Evolutionary conservation across 768 basidiomycete genomes (phyloP), one percentile per base, ranked within the genome.

Genomic region (Pulveroboletus sp.): DNA sequence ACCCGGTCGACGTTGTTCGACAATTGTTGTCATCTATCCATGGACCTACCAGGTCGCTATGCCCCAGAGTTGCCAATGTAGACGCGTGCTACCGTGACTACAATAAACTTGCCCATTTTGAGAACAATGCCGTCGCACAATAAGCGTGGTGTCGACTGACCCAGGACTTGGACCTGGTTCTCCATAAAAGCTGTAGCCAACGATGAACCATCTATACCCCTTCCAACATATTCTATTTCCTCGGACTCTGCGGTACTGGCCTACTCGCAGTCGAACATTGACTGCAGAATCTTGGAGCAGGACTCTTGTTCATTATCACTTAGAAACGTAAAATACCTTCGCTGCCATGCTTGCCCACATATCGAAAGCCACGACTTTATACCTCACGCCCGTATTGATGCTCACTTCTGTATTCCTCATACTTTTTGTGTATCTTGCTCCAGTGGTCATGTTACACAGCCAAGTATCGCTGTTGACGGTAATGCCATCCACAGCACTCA

Each of bases 381-480:
- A 83, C 61, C 74, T 90, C 44, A 76, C 86, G 2, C 85, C 86
- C 20, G 20, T 86, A 5, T 69, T 90, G 42, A 76, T 80, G 52
- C 69, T 89, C 36, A 80, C 86, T 5, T 78, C 86, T 10, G 69
- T 85, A 42, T 57, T 90, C 29, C 79, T 91, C 35, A 72, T 80
- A 4, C 61, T 88, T 2, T 79, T 91, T 54, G 76, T 82, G 5
- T 86, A 79, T 53, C 69, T 88, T n/a, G 78, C 89, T 1, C 89
- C 89, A 0, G 72, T 71, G 5, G 57, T 81, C 43, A 64, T 86
- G 59, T 72, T 89, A 11, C 77, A 80, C 27, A 73, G 74, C 55
- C 74, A 75, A 55, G 86, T 90, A 17, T 74, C 85, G 6, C 73
- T 91, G 30, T 69, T 89, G 38, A 78, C 73, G 2, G 82, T 91